Conservation (phyloP, 345 rosid genomes). For the Eucalyptus cloeziana region DNA sequence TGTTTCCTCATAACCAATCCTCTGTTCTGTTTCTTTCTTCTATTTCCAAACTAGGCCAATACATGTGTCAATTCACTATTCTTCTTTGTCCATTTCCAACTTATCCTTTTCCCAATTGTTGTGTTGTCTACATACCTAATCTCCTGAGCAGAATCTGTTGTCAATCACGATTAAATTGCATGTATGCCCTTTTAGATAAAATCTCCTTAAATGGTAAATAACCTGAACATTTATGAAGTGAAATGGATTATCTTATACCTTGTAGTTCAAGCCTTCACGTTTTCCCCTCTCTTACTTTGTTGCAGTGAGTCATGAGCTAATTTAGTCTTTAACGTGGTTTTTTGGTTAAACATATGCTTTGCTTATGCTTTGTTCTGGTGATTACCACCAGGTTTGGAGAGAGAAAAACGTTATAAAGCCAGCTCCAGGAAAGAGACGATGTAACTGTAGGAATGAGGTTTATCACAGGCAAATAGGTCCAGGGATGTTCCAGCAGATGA, state of each 20-base stretch:
- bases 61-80: neutral
- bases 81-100: neutral
- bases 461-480: constrained; percentile 99
- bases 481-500: constrained; percentile 99
- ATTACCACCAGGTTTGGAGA: constrained; percentile 75
- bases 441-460: constrained; percentile 97
- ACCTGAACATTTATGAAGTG: neutral
- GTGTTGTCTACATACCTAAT: neutral
- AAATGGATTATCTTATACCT: neutral
- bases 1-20: neutral
- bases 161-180: neutral
- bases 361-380: neutral
- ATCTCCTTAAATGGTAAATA: neutral
- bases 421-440: constrained; percentile 91
- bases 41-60: neutral
- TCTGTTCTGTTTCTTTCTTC: neutral
- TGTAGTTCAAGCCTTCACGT: neutral
- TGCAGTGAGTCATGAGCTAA: neutral
- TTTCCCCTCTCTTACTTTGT: neutral
- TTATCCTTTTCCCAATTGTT: neutral
- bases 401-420: constrained; percentile 88
- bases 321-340: neutral
- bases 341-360: neutral
- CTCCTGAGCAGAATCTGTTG: neutral
- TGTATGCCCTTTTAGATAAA: neutral